Conservation (phyloP, 768 basidiomycete genomes). For the Termitomyces sp. region DNA sequence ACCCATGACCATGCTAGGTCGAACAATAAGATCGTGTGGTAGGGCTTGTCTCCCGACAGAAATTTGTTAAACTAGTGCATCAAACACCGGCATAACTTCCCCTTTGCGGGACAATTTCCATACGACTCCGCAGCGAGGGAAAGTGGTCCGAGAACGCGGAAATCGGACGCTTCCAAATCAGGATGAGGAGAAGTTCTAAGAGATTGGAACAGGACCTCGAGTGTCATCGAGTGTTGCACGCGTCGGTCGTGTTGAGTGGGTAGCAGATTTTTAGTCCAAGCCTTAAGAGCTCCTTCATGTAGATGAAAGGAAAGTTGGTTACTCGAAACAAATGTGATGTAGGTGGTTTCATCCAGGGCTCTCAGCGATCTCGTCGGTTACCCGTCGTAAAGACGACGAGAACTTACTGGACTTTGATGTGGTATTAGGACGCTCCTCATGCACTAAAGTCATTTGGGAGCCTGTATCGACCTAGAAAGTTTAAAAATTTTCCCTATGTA, state of each 20-base stretch:
- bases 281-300: neutral
- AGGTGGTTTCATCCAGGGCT: neutral
- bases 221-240: neutral
- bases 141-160: slow-evolving; percentile 1
- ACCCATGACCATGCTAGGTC: neutral
- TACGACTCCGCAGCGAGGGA: slow-evolving; percentile 3
- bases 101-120: neutral
- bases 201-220: neutral
- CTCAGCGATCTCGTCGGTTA: neutral
- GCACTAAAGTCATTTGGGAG: neutral
- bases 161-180: neutral
- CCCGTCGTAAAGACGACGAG: neutral
- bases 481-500: neutral
- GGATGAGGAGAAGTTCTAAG: neutral
- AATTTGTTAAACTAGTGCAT: neutral
- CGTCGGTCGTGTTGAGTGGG: neutral
- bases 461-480: neutral
- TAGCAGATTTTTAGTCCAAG: neutral
- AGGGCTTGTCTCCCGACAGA: neutral
- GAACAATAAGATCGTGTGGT: neutral
- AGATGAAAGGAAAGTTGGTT: neutral
- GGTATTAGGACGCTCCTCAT: neutral
- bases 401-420: neutral
- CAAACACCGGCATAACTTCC: neutral
- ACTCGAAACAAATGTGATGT: neutral